These are phyloP conservation scores for Melanomma pulvis-pyrius DNA, from an alignment of 495 filamentous ascomycete genomes.

Conservation along the genomic window DNA sequence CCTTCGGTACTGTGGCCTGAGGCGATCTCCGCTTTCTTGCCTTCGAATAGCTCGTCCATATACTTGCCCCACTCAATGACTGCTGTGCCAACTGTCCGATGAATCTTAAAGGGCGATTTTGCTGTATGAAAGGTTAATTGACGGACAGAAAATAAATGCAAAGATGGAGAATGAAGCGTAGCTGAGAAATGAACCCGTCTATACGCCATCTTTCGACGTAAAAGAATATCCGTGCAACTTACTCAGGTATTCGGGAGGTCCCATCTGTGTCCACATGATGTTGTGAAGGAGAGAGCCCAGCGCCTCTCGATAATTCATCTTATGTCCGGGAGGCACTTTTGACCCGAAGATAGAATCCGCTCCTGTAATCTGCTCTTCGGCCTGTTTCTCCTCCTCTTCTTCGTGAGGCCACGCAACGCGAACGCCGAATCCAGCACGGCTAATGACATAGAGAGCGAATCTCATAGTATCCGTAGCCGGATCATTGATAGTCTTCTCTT, in stretches of 20 bases:
- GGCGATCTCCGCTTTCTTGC: constrained; percentile 56
- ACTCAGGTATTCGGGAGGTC: constrained; percentile 25
- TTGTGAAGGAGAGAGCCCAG: constrained; percentile 55
- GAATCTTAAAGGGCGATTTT: constrained; percentile 55
- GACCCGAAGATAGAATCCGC: constrained; percentile 42
- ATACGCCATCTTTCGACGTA: constrained; percentile 39
- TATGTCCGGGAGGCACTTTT: constrained; percentile 55
- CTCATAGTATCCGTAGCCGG: constrained; percentile 64
- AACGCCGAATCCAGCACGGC: constrained; percentile 67
- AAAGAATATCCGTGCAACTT: neutral
- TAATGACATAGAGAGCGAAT: constrained; percentile 68
- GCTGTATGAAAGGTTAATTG: constrained; percentile 33
- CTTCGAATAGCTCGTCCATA: constrained; percentile 63
- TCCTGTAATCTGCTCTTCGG: constrained; percentile 36
- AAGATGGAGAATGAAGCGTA: neutral
- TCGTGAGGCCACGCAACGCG: constrained; percentile 60
- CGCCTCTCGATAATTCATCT: constrained; percentile 62
- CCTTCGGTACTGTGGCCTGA: constrained; percentile 53
- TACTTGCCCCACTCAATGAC: constrained; percentile 65
- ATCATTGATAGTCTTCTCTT: constrained; percentile 52
- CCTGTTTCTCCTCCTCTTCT: constrained; percentile 26
- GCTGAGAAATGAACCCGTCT: too few species aligned
- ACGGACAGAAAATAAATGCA: neutral
- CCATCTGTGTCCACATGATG: constrained; percentile 55
- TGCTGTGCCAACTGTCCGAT: constrained; percentile 52